A percentile compares a stretch with the other conserved stretches of the same genome.
Evolutionary conservation across 2,329 filamentous ascomycete genomes (phyloP).

Genomic region (Neofusicoccum sp.): DNA sequence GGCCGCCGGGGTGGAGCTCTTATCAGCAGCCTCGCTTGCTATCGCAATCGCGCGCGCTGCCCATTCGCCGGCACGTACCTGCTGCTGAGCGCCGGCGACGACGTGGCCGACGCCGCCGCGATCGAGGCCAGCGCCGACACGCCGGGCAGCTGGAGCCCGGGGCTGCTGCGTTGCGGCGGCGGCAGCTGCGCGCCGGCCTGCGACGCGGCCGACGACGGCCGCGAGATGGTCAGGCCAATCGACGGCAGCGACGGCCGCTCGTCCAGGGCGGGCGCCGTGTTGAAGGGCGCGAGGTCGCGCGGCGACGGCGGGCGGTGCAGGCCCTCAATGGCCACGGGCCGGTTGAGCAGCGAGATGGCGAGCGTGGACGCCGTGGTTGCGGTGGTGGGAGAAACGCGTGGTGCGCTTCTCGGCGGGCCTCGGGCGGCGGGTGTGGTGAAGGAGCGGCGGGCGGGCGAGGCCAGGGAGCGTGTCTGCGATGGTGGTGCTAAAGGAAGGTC

Average conservation of each 20-base stretch:
- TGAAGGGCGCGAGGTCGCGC: conserved; percentile 48
- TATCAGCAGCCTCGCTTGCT: conserved; percentile 11
- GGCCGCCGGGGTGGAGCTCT: conserved; percentile 6
- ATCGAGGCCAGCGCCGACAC: conserved; percentile 60
- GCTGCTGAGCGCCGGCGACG: conserved; percentile 41
- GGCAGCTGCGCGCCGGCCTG: conserved; percentile 30
- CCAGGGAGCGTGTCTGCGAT: conserved; percentile 3
- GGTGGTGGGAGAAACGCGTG: conserved; percentile 17
- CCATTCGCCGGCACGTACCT: conserved; percentile 40
- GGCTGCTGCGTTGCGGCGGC: conserved; percentile 30
- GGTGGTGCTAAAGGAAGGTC: conserved; percentile 6
- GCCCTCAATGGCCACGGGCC: conserved; percentile 55
- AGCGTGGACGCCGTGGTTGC: conserved; percentile 57
- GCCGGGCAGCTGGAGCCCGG: conserved; percentile 51
- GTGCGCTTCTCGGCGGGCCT: conserved; percentile 3
- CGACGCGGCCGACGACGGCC: conserved; percentile 49
- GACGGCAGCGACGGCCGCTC: conserved; percentile 49
- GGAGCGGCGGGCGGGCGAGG: background rate
- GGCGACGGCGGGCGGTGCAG: conserved; percentile 48
- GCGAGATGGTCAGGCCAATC: conserved; percentile 50
- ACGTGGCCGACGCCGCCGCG: conserved; percentile 44
- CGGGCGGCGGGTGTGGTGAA: background rate
- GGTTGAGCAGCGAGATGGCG: conserved; percentile 56
- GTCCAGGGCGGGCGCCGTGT: conserved; percentile 46
- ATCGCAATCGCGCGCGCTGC: background rate